phyloP scores from a whole-genome alignment of 176 grass and related monocot species.

The Chloris gayana region DNA sequence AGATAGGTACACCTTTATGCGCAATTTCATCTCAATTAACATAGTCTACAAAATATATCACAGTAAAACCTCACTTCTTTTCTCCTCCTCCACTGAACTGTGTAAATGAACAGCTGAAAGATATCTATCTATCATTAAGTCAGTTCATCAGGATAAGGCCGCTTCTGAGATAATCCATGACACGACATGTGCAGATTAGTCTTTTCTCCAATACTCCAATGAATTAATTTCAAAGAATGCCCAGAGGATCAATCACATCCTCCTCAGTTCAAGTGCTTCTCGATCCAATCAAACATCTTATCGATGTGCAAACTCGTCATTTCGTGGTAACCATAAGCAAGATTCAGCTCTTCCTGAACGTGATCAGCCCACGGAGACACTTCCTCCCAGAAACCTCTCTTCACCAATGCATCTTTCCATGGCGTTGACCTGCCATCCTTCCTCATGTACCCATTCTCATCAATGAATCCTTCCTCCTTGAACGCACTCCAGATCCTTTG shows the following conservation, averaged over 20 bases:
- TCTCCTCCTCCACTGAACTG: background rate
- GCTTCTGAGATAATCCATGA: background rate
- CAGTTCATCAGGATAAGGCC: background rate
- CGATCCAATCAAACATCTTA: constrained; percentile 80
- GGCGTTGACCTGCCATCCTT: constrained; percentile 54
- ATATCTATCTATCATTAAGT: background rate
- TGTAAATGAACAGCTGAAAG: constrained; percentile 15
- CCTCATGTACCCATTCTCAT: constrained; percentile 65
- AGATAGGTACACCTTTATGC: background rate
- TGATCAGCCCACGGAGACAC: constrained; percentile 52
- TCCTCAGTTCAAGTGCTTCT: constrained; percentile 35
- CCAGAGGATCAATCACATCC: background rate
- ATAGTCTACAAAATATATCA: background rate
- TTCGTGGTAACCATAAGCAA: constrained; percentile 74
- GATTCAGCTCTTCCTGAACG: constrained; percentile 76
- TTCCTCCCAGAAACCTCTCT: constrained; percentile 49
- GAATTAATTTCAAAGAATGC: background rate
- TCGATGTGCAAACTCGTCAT: constrained; percentile 66
- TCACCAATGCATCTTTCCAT: constrained; percentile 63
- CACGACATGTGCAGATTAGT: background rate
- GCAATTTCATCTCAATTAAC: background rate
- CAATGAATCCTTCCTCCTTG: constrained; percentile 53
- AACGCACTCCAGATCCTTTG: constrained; percentile 51
- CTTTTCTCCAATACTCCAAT: background rate
- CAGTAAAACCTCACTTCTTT: background rate